phyloP scores from a whole-genome alignment of 2,329 filamentous ascomycete species.

The Fragosphaeria purpurea region DNA sequence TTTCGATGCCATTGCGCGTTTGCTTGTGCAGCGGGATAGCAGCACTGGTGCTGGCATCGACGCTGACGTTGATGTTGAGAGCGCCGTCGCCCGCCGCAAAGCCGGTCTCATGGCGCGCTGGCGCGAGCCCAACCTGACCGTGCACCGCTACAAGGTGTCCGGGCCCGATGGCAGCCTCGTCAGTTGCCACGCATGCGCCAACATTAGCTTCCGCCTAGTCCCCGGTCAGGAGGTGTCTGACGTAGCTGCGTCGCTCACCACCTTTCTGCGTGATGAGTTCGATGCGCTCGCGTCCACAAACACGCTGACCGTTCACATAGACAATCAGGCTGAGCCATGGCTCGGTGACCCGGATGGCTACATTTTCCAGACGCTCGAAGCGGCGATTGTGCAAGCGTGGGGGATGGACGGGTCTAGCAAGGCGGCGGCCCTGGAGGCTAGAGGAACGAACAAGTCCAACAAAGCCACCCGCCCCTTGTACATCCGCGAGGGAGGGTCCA shows the following conservation, averaged over 20 bases:
- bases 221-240: slow-evolving; percentile 80
- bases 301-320: slow-evolving; percentile 68
- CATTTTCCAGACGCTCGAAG: slow-evolving; percentile 81
- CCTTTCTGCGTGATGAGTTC: slow-evolving; percentile 64
- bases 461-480: slow-evolving; percentile 62
- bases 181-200: slow-evolving; percentile 76
- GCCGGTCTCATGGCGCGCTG: slow-evolving; percentile 83
- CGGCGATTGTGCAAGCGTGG: slow-evolving; percentile 80
- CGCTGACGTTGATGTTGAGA: slow-evolving; percentile 39
- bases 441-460: not conserved
- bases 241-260: slow-evolving; percentile 58
- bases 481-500: slow-evolving; percentile 90
- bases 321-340: slow-evolving; percentile 94
- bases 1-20: slow-evolving; percentile 74
- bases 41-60: slow-evolving; percentile 30
- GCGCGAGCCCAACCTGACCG: slow-evolving; percentile 89
- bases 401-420: slow-evolving; percentile 36
- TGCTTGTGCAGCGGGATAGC: slow-evolving; percentile 63
- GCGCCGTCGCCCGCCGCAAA: slow-evolving; percentile 59
- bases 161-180: slow-evolving; percentile 89
- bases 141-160: slow-evolving; percentile 87
- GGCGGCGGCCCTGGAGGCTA: slow-evolving; percentile 1
- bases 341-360: slow-evolving; percentile 83
- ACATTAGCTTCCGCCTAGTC: slow-evolving; percentile 83
- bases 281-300: slow-evolving; percentile 69